phyloP scores from a whole-genome alignment of 768 basidiomycete genomes.

The Guyanaporus albipodus region DNA sequence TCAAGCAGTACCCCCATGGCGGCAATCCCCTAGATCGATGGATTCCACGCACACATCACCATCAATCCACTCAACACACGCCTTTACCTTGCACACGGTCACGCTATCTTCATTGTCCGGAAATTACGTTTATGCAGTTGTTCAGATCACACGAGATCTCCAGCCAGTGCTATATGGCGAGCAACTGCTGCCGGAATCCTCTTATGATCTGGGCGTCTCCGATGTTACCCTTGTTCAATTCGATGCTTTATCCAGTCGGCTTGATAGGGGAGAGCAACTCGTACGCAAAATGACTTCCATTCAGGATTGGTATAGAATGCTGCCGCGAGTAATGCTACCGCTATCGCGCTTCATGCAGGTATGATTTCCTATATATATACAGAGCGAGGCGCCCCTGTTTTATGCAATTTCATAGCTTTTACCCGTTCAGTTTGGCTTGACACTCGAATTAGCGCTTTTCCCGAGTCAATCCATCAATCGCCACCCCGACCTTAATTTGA shows the following conservation, averaged over 20 bases:
- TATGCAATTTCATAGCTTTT: constrained; percentile 42
- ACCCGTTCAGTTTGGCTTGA: constrained; percentile 63
- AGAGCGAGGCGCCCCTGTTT: constrained; percentile 1
- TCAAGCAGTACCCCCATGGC: constrained; percentile 36
- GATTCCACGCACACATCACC: constrained; percentile 70
- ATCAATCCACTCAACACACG: constrained; percentile 51
- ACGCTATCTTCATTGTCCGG: constrained; percentile 89
- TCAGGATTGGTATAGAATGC: constrained; percentile 44
- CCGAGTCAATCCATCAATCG: constrained; percentile 45
- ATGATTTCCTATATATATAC: constrained; percentile 21
- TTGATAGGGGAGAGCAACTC: constrained; percentile 40
- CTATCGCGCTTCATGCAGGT: constrained; percentile 77
- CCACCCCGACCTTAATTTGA: constrained; percentile 69
- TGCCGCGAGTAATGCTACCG: constrained; percentile 60
- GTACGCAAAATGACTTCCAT: constrained; percentile 29
- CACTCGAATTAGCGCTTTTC: constrained; percentile 75
- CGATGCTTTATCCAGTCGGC: constrained; percentile 52
- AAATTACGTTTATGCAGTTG: constrained; percentile 78
- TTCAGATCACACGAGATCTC: constrained; percentile 90
- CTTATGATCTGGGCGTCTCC: constrained; percentile 73
- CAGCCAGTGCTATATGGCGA: constrained; percentile 82
- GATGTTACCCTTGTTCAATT: constrained; percentile 87
- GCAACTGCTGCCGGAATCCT: constrained; percentile 70
- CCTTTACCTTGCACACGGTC: constrained; percentile 51
- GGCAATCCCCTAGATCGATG: constrained; percentile 30